Percentiles rank a stretch among this genome's conserved stretches.
Conservation (phyloP, 2,329 filamentous ascomycete genomes). For the Colletotrichum sp. region DNA sequence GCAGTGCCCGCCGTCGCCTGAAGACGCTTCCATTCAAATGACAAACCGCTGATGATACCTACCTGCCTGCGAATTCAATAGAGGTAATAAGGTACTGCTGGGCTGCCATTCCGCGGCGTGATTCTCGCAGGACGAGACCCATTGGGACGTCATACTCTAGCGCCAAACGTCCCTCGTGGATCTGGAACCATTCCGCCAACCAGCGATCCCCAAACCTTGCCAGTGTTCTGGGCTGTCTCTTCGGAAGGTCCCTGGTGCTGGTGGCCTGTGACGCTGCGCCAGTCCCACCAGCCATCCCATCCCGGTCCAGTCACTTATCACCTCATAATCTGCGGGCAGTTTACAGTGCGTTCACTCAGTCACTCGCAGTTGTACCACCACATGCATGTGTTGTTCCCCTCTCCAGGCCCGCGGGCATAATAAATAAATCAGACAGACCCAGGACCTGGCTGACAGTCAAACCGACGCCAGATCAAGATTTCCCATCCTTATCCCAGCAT, state of each 20-base stretch:
- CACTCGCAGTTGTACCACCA: background rate
- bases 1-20: background rate
- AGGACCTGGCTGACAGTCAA: background rate
- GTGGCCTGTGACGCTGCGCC: background rate
- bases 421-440: background rate
- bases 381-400: background rate
- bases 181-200: constrained; percentile 14
- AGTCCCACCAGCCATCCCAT: constrained; percentile 8
- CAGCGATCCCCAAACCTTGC: background rate
- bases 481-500: background rate
- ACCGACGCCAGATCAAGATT: background rate
- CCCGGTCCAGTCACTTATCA: constrained; percentile 9
- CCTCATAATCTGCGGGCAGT: background rate
- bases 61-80: background rate
- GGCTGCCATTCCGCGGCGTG: background rate
- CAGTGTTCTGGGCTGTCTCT: background rate
- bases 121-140: background rate
- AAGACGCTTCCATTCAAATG: background rate
- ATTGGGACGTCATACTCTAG: constrained; percentile 18
- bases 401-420: background rate
- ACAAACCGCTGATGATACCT: background rate
- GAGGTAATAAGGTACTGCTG: background rate
- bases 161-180: constrained; percentile 10
- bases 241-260: background rate
- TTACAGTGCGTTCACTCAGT: background rate